Conservation (phyloP, 2,329 filamentous ascomycete species). For the Xenoacremonium recifei region DNA sequence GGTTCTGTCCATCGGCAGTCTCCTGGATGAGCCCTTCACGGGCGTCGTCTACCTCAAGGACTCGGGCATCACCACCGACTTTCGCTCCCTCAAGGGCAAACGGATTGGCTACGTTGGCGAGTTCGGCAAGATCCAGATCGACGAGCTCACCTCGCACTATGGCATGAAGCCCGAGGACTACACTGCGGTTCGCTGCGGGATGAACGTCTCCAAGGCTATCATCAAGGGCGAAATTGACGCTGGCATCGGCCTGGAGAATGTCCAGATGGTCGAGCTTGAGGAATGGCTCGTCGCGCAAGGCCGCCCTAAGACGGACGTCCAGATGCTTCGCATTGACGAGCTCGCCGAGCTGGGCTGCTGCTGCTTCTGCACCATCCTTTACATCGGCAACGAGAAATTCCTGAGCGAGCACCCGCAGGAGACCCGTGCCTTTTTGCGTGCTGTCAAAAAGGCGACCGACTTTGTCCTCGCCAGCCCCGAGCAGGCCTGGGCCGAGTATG, state of each 20-base stretch:
- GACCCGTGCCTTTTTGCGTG: conserved; percentile 66
- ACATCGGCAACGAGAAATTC: conserved; percentile 76
- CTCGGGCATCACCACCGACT: conserved; percentile 73
- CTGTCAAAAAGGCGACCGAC: conserved; percentile 73
- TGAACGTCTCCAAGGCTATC: conserved; percentile 78
- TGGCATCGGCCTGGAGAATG: conserved; percentile 75
- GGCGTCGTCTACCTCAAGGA: conserved; percentile 75
- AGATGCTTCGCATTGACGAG: conserved; percentile 80
- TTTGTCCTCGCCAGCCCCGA: conserved; percentile 64
- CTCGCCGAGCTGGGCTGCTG: conserved; percentile 78
- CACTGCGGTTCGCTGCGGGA: conserved; percentile 74
- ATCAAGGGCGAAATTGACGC: conserved; percentile 71
- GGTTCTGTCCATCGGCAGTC: conserved; percentile 68
- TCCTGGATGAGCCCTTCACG: conserved; percentile 78
- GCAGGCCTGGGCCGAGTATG: conserved; percentile 65
- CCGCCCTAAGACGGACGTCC: conserved; percentile 64
- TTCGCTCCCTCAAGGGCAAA: conserved; percentile 72
- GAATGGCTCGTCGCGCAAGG: conserved; percentile 68
- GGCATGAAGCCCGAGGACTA: conserved; percentile 72
- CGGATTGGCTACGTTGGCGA: conserved; percentile 78
- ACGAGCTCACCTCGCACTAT: conserved; percentile 76
- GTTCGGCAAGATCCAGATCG: conserved; percentile 82
- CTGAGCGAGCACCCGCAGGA: conserved; percentile 64
- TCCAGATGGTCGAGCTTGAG: conserved; percentile 80
- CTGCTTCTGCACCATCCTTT: conserved; percentile 80